Percentiles rank a stretch among this genome's conserved stretches.
Conservation (phyloP, 2,329 filamentous ascomycete genomes). For the Microdochium paspali region DNA sequence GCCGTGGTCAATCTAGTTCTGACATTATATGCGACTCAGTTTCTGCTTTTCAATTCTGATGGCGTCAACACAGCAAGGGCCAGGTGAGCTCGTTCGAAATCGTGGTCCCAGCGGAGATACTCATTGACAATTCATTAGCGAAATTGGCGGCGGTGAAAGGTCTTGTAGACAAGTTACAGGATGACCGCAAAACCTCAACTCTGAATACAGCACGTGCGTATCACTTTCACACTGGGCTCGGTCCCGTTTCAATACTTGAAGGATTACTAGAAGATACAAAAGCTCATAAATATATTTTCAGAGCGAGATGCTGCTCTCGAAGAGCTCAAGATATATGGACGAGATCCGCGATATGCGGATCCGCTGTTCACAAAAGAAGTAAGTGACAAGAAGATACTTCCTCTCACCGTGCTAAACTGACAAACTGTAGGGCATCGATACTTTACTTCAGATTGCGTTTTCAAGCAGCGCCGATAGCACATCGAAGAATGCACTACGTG, state of each 20-base stretch:
- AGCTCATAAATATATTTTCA: slow-evolving; percentile 23
- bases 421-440: slow-evolving; percentile 57
- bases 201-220: slow-evolving; percentile 4
- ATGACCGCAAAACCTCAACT: slow-evolving; percentile 5
- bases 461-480: slow-evolving; percentile 51
- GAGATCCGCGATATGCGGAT: slow-evolving; percentile 61
- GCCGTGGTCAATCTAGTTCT: background rate
- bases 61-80: background rate
- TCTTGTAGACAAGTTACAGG: slow-evolving; percentile 5
- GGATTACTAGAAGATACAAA: too few relatives aligned
- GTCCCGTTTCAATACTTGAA: too few relatives aligned
- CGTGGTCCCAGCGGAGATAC: background rate
- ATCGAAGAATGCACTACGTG: slow-evolving; percentile 68
- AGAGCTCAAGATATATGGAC: slow-evolving; percentile 70
- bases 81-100: slow-evolving; percentile 2
- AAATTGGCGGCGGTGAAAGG: slow-evolving; percentile 6
- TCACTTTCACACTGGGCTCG: background rate
- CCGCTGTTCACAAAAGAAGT: slow-evolving; percentile 79
- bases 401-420: slow-evolving; percentile 5
- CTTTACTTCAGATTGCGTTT: slow-evolving; percentile 65
- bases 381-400: slow-evolving; percentile 15
- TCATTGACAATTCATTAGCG: slow-evolving; percentile 2
- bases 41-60: background rate
- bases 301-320: slow-evolving; percentile 54
- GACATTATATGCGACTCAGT: background rate